A percentile compares a stretch with the other conserved stretches of the same genome.
phyloP scores from a whole-genome alignment of 2,329 filamentous ascomycete species.

The Paramyrothecium sp. region DNA sequence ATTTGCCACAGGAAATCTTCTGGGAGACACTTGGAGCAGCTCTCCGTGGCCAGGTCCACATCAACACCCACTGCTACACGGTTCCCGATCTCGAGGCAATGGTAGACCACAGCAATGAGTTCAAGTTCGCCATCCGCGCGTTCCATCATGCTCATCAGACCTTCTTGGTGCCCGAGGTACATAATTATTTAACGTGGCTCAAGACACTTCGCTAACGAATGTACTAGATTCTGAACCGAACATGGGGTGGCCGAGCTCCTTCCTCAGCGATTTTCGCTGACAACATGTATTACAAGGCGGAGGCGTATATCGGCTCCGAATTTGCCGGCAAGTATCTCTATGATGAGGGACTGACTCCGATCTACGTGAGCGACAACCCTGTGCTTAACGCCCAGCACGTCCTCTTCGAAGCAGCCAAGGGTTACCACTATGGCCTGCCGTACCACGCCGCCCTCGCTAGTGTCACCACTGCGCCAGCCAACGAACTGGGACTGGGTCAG shows the following conservation, averaged over 20 bases:
- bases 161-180: slow-evolving; percentile 62
- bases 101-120: slow-evolving; percentile 70
- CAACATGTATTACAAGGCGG: slow-evolving; percentile 71
- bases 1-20: slow-evolving; percentile 60
- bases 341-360: slow-evolving; percentile 62
- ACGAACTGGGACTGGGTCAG: slow-evolving; percentile 54
- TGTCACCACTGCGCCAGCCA: slow-evolving; percentile 59
- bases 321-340: slow-evolving; percentile 65
- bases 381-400: slow-evolving; percentile 70
- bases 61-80: slow-evolving; percentile 73
- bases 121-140: slow-evolving; percentile 63
- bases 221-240: slow-evolving; percentile 50
- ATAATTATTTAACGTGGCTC: slow-evolving; percentile 2
- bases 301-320: slow-evolving; percentile 63
- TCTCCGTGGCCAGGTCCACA: slow-evolving; percentile 63
- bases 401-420: slow-evolving; percentile 62
- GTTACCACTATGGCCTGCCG: slow-evolving; percentile 57
- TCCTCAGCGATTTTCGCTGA: slow-evolving; percentile 66
- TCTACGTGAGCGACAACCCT: slow-evolving; percentile 71
- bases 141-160: slow-evolving; percentile 72
- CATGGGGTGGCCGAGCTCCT: slow-evolving; percentile 52
- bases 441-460: slow-evolving; percentile 58
- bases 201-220: slow-evolving; percentile 2
- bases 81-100: slow-evolving; percentile 68
- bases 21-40: slow-evolving; percentile 65